phyloP scores from a whole-genome alignment of 2,329 filamentous ascomycete species.

The Fusarium sp. region DNA sequence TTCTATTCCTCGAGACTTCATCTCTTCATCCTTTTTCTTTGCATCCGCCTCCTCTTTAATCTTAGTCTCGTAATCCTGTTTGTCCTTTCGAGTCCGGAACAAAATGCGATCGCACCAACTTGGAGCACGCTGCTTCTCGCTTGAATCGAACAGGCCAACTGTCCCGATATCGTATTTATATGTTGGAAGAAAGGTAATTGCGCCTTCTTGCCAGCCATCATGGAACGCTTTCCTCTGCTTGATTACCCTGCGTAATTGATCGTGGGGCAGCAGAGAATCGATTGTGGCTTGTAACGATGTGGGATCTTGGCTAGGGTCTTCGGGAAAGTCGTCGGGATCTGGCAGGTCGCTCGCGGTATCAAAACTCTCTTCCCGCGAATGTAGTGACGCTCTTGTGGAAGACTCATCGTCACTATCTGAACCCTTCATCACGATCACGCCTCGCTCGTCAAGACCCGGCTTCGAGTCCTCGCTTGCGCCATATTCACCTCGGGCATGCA shows the following conservation, averaged over 20 bases:
- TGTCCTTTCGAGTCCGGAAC: conserved; percentile 82
- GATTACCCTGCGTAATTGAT: conserved; percentile 85
- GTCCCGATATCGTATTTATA: conserved; percentile 99
- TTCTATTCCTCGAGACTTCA: conserved; percentile 84
- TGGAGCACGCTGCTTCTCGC: conserved; percentile 91
- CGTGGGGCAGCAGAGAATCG: conserved; percentile 88
- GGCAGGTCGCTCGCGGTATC: conserved; percentile 64
- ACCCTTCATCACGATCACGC: conserved; percentile 63
- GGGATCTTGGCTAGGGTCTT: conserved; percentile 82
- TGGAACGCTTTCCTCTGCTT: conserved; percentile 84
- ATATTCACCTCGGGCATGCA: conserved; percentile 87
- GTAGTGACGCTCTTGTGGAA: conserved; percentile 53
- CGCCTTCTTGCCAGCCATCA: conserved; percentile 92
- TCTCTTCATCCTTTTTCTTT: conserved; percentile 83
- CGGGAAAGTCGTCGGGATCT: conserved; percentile 75
- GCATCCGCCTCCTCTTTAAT: conserved; percentile 75
- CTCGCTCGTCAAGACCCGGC: conserved; percentile 61
- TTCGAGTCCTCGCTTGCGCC: conserved; percentile 64
- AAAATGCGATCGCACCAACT: conserved; percentile 98
- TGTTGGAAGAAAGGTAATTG: conserved; percentile 89
- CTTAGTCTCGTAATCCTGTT: conserved; percentile 74
- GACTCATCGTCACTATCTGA: conserved; percentile 65
- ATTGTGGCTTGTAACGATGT: conserved; percentile 90
- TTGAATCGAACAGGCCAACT: conserved; percentile 91
- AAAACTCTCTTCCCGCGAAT: conserved; percentile 55